Conservation (phyloP, 2,329 filamentous ascomycete species). For the Microcera coccophila region DNA sequence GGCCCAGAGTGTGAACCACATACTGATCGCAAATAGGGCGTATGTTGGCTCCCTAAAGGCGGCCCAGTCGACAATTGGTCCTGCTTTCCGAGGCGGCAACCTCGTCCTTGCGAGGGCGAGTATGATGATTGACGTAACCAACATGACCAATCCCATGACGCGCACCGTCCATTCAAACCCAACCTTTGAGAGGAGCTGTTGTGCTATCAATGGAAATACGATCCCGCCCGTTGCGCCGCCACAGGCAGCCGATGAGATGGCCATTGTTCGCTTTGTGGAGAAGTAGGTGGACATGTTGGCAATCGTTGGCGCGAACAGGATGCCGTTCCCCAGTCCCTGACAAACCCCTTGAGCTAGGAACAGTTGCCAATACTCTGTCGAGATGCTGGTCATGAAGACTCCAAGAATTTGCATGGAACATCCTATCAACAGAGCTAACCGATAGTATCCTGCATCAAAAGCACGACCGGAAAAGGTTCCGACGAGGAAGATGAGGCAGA, state of each 20-base stretch:
- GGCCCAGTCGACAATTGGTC: slow-evolving; percentile 46
- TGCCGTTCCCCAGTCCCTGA: slow-evolving; percentile 51
- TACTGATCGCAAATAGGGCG: slow-evolving; percentile 30
- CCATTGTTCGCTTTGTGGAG: slow-evolving; percentile 52
- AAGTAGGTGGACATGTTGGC: slow-evolving; percentile 61
- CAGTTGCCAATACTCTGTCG: slow-evolving; percentile 44
- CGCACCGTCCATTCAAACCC: slow-evolving; percentile 65
- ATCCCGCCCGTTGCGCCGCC: slow-evolving; percentile 61
- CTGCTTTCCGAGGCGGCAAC: slow-evolving; percentile 45
- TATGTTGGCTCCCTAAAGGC: slow-evolving; percentile 51
- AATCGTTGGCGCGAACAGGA: slow-evolving; percentile 52
- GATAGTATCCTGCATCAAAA: slow-evolving; percentile 41
- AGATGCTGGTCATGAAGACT: slow-evolving; percentile 43
- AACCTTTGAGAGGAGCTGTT: slow-evolving; percentile 53
- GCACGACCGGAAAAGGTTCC: slow-evolving; percentile 41
- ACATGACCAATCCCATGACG: slow-evolving; percentile 56
- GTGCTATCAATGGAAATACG: slow-evolving; percentile 57
- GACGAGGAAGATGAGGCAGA: slow-evolving; percentile 39
- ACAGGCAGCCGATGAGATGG: slow-evolving; percentile 55
- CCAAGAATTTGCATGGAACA: slow-evolving; percentile 43
- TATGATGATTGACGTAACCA: slow-evolving; percentile 41
- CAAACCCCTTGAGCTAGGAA: slow-evolving; percentile 54
- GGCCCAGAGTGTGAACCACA: slow-evolving; percentile 44
- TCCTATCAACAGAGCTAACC: slow-evolving; percentile 31
- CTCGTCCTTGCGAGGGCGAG: slow-evolving; percentile 44